Conservation (phyloP, 305 asterid genomes). For the Salvia sclarea region DNA sequence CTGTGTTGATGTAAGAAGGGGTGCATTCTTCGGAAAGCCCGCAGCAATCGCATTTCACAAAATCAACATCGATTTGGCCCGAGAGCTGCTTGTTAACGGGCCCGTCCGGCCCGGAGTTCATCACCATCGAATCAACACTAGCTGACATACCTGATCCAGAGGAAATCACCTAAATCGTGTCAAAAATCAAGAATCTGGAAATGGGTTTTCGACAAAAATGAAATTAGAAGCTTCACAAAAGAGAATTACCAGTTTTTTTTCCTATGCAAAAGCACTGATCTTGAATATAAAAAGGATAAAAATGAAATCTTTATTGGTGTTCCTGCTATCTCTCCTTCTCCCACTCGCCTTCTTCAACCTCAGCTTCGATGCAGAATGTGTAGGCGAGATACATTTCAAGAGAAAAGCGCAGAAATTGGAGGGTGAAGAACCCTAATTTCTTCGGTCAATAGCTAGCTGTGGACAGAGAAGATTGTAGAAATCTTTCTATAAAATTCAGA, state of each 20-base stretch:
- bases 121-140: constrained; percentile 44
- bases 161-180: background rate
- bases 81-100: constrained; percentile 28
- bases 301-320: background rate
- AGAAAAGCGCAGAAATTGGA: background rate
- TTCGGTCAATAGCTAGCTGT: background rate
- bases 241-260: constrained; percentile 21
- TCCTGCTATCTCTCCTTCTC: constrained; percentile 43
- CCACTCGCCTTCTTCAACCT: constrained; percentile 45
- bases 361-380: constrained; percentile 34
- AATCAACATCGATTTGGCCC: constrained; percentile 53
- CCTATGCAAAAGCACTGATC: constrained; percentile 4
- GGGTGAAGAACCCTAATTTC: background rate
- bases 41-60: constrained; percentile 66
- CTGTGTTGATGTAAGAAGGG: constrained; percentile 51
- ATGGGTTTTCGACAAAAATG: background rate
- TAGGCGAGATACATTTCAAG: constrained; percentile 37
- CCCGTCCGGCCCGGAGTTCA: constrained; percentile 39
- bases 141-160: constrained; percentile 42
- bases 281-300: background rate
- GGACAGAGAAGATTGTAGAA: background rate
- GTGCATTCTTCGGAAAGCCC: constrained; percentile 89
- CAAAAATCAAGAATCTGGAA: constrained; percentile 21
- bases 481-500: background rate
- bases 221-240: background rate